These are phyloP conservation scores for Cornus florida DNA, from an alignment of 148 eudicot genomes.

Conservation along the genomic window DNA sequence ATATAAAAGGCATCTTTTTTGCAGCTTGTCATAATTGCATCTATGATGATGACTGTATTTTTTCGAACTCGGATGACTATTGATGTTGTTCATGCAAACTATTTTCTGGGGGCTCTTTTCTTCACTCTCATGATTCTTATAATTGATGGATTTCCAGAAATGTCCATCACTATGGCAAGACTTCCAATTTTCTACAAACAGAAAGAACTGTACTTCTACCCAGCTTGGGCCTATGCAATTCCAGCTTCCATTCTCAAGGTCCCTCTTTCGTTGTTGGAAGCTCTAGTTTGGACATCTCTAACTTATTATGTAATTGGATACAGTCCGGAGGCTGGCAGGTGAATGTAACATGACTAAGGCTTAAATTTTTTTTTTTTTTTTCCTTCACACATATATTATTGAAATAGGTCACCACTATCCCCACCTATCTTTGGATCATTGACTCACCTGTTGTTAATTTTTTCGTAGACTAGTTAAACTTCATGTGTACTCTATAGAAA, in stretches of 20 bases:
- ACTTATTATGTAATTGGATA: conserved; percentile 81
- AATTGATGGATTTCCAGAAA: conserved; percentile 67
- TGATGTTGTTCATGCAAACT: conserved; percentile 57
- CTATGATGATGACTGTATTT: conserved; percentile 69
- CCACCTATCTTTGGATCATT: not conserved
- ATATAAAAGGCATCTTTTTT: conserved; percentile 1
- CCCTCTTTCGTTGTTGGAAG: conserved; percentile 60
- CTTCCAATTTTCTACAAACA: conserved; percentile 79
- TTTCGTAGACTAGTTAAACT: not conserved
- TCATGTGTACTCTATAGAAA: no score
- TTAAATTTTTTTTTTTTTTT: not conserved
- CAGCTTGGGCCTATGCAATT: conserved; percentile 89
- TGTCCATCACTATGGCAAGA: conserved; percentile 59
- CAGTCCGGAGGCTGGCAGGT: conserved; percentile 75
- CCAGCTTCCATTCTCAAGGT: conserved; percentile 70
- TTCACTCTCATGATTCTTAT: conserved; percentile 52
- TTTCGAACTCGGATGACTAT: conserved; percentile 60
- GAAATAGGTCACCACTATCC: not conserved
- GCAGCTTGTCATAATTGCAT: conserved; percentile 62
- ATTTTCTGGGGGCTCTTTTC: conserved; percentile 69
- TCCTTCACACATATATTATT: not conserved
- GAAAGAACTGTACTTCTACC: conserved; percentile 72
- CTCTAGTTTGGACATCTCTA: conserved; percentile 64
- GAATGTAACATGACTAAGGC: not conserved
- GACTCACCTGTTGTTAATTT: not conserved